Conservation (phyloP, 1,284 basidiomycete genomes). For the Malassezia restricta region DNA sequence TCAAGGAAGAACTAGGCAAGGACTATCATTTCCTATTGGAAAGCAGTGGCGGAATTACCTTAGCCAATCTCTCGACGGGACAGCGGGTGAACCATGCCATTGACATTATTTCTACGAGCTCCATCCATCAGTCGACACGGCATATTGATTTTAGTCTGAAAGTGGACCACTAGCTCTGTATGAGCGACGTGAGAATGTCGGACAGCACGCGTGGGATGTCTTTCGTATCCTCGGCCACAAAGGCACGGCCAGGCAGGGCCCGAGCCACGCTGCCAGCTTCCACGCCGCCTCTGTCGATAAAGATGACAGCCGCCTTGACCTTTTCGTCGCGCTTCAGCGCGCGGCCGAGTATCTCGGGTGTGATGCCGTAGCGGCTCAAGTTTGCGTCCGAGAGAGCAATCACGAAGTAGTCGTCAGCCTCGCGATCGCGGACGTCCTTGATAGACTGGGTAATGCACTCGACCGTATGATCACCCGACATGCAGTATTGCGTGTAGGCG, state of each 20-base stretch:
- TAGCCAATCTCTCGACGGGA: constrained; percentile 28
- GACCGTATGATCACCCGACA: constrained; percentile 28
- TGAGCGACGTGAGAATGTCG: constrained; percentile 35
- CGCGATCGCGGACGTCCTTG: constrained; percentile 20
- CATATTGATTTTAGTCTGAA: constrained; percentile 44
- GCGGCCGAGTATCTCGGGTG: constrained; percentile 21
- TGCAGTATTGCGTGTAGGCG: constrained; percentile 33
- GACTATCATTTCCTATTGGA: constrained; percentile 34
- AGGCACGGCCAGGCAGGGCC: constrained; percentile 33
- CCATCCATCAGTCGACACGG: constrained; percentile 44
- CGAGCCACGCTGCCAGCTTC: constrained; percentile 26
- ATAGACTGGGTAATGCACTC: constrained; percentile 29
- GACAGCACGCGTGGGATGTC: constrained; percentile 33
- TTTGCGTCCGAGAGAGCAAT: constrained; percentile 47
- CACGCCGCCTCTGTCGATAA: constrained; percentile 32
- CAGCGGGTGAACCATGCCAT: constrained; percentile 39
- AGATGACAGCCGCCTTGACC: constrained; percentile 40
- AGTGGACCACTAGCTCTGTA: constrained; percentile 27
- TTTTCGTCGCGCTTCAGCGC: constrained; percentile 27
- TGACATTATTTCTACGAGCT: constrained; percentile 40
- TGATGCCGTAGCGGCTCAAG: constrained; percentile 45
- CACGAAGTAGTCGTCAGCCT: constrained; percentile 47
- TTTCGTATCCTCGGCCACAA: constrained; percentile 31
- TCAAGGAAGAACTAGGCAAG: constrained; percentile 21
- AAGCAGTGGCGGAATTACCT: constrained; percentile 38